A percentile compares a stretch with the other conserved stretches of the same genome.
These are phyloP conservation scores for Brachypodium distachyon DNA, from an alignment of 202 grass and related monocot species.

Conservation along the genomic window DNA sequence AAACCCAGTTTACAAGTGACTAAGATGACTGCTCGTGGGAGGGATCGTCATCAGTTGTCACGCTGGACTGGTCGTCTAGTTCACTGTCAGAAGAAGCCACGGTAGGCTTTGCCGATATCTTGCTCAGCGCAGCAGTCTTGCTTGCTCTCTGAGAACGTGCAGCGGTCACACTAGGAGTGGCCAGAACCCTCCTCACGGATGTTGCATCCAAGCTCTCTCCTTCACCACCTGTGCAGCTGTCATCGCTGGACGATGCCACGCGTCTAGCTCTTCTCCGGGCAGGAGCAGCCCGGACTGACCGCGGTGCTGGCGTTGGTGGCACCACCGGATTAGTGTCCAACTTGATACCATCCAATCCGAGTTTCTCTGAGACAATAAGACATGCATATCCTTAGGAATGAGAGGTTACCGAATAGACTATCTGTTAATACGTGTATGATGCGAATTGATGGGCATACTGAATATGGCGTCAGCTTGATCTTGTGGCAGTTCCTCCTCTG, in stretches of 20 bases:
- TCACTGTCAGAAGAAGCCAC: constrained; percentile 25
- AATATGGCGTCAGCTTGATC: constrained; percentile 50
- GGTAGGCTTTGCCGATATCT: constrained; percentile 34
- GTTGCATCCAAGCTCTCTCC: neutral
- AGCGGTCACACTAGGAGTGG: constrained; percentile 35
- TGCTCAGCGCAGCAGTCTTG: constrained; percentile 68
- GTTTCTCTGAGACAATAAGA: constrained; percentile 43
- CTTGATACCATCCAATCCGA: constrained; percentile 53
- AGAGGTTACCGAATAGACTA: neutral
- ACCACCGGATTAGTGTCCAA: constrained; percentile 36
- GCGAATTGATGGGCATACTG: constrained; percentile 18
- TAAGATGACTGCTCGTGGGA: constrained; percentile 20
- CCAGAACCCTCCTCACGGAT: constrained; percentile 20
- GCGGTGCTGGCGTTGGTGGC: constrained; percentile 58
- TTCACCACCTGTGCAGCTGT: constrained; percentile 9
- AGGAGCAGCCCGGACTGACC: constrained; percentile 38
- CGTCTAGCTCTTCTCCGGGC: constrained; percentile 52
- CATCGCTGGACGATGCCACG: constrained; percentile 30
- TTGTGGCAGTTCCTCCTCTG: constrained; percentile 47
- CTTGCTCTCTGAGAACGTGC: constrained; percentile 66
- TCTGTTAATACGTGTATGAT: neutral
- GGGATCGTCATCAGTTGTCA: constrained; percentile 45
- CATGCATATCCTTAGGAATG: neutral
- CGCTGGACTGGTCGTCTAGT: constrained; percentile 12
- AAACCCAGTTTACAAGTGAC: neutral